Base-by-base conservation (phyloP, 768 basidiomycete genomes). In the Mycena vulgaris region DNA sequence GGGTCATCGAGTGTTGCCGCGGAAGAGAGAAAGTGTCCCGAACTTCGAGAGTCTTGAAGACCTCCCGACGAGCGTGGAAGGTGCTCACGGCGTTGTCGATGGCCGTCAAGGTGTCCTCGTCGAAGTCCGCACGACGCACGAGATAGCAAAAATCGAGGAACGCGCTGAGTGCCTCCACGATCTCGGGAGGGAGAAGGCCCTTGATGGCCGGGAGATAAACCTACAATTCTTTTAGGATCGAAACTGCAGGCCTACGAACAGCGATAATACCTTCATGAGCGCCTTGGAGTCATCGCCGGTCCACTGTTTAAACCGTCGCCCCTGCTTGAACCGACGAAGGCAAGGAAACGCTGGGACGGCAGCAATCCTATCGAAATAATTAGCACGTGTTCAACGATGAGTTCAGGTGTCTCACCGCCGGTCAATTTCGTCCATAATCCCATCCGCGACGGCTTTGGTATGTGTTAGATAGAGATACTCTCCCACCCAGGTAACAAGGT, bases 371-470 rank as follows among this genome's bases (percentile, higher is more conserved):
- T 31, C 14, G 52, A 19, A 33, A 40, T 8, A 62, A 27, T 16
- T 11, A 37, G n/a, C n/a, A n/a, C n/a, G 16, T 10, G 9, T 21
- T 2, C 4, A 28, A 7, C 9, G 39, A n/a, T 23, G 10, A 33
- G 37, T n/a, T 3, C 3, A 25, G 3, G 51, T 14, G 62, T 74
- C n/a, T 2, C 66, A 81, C 82, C 77, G 69, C 4, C 73, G 70
- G 66, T 83, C 80, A 70, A 82, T 82, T 39, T 82, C 80, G 65
- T 76, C 79, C 31, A 83, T 56, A 9, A 84, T 81, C 3, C 33
- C 59, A 39, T 76, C 69, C 0, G 74, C 78, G 5, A 59, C 35
- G 7, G 52, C 52, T n/a, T 68, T 56, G 0, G 71, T 27, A 42
- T 80, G 63, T 2, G 13, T 49, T 0, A 56, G 5, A 17, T 71